A percentile compares a stretch with the other conserved stretches of the same genome.
Conservation (phyloP, 257 asterid genomes). For the Thymus quinquecostatus region DNA sequence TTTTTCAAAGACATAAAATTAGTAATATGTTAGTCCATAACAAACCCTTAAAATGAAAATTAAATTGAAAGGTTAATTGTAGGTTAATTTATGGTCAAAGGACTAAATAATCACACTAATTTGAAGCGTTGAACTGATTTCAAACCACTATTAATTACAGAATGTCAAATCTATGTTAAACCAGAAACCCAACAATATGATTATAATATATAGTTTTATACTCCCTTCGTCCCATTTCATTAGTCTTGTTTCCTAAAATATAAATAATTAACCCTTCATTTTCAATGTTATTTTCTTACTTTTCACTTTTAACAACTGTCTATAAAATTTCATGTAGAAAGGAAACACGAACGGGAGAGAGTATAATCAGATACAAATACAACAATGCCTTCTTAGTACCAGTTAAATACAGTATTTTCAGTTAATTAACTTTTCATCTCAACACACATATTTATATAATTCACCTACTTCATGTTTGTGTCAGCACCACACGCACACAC, state of each 20-base stretch:
- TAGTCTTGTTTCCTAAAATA: too few relatives aligned
- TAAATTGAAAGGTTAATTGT: background rate
- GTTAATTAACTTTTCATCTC: background rate
- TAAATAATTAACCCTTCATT: too few relatives aligned
- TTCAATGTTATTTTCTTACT: too few relatives aligned
- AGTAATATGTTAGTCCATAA: background rate
- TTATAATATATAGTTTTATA: background rate
- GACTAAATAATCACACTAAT: slow-evolving; percentile 1
- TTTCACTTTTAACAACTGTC: too few relatives aligned
- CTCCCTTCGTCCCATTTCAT: too few relatives aligned
- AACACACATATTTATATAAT: too few relatives aligned
- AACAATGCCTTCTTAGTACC: slow-evolving; percentile 9
- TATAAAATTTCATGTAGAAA: too few relatives aligned
- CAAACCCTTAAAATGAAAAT: background rate
- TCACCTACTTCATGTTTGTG: too few relatives aligned
- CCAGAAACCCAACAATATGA: slow-evolving; percentile 18
- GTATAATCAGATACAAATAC: background rate
- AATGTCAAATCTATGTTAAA: slow-evolving; percentile 15
- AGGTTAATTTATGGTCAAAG: slow-evolving; percentile 1
- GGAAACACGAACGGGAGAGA: too few relatives aligned
- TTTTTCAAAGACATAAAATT: too few relatives aligned
- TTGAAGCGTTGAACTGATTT: slow-evolving; percentile 10
- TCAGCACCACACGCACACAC: too few relatives aligned
- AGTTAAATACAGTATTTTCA: background rate
- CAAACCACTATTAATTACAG: slow-evolving; percentile 10